A percentile compares a stretch with the other conserved stretches of the same genome.
phyloP scores from a whole-genome alignment of 495 filamentous ascomycete genomes.

The Penicillium paradoxum region DNA sequence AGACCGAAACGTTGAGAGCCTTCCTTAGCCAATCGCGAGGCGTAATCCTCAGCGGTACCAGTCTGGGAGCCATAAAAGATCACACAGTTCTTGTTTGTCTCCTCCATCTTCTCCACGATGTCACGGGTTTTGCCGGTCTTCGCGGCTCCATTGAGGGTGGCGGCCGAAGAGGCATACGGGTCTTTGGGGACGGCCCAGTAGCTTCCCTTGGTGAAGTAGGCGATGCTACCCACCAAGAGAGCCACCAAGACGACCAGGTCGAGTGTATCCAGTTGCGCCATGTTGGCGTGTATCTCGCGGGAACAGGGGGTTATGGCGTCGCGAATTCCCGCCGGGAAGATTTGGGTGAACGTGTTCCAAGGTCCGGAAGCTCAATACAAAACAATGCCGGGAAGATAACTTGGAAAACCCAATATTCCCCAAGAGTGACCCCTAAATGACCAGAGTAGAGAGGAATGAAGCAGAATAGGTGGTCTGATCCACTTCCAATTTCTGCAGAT shows the following conservation, averaged over 20 bases:
- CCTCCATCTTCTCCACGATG: constrained; percentile 92
- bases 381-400: neutral
- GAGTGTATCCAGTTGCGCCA: constrained; percentile 95
- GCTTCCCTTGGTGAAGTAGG: constrained; percentile 96
- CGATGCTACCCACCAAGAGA: constrained; percentile 79
- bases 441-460: constrained; percentile 5
- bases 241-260: constrained; percentile 85
- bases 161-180: constrained; percentile 71
- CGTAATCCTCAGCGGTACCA: constrained; percentile 97
- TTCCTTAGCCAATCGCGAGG: constrained; percentile 95
- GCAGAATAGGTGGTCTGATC: constrained; percentile 27
- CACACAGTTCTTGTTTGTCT: constrained; percentile 92
- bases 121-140: constrained; percentile 88
- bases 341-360: neutral
- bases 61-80: constrained; percentile 99
- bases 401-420: neutral
- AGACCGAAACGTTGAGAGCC: constrained; percentile 93
- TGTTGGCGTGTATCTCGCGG: constrained; percentile 32
- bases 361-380: neutral
- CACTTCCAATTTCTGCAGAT: no score
- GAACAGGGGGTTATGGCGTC: neutral
- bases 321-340: constrained; percentile 1
- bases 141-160: constrained; percentile 58
- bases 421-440: neutral
- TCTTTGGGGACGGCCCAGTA: constrained; percentile 82